Conservation (phyloP, 768 basidiomycete species). For the Cubamyces lactineus region DNA sequence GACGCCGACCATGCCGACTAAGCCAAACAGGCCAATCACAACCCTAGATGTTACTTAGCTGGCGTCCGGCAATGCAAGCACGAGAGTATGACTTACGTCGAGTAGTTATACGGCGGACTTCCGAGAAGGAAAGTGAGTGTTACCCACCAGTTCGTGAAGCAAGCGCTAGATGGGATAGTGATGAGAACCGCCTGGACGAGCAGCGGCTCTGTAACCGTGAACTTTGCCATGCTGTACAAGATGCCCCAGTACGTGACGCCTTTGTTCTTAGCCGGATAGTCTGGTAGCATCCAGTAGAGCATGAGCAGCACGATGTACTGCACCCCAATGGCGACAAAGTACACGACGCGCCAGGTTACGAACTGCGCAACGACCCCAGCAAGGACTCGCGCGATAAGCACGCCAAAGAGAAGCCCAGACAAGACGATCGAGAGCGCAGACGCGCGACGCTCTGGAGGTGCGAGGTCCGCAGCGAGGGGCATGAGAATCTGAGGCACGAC, state of each 20-base stretch:
- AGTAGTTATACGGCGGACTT: constrained; percentile 74
- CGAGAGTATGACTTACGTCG: constrained; percentile 49
- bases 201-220: constrained; percentile 75
- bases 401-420: constrained; percentile 65
- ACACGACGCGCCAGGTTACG: constrained; percentile 71
- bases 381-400: constrained; percentile 75
- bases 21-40: constrained; percentile 52
- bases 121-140: constrained; percentile 83
- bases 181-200: constrained; percentile 71
- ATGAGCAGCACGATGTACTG: constrained; percentile 62
- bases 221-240: constrained; percentile 76
- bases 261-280: constrained; percentile 78
- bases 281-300: constrained; percentile 71
- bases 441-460: constrained; percentile 71
- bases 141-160: constrained; percentile 50
- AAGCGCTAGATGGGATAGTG: constrained; percentile 61
- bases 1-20: constrained; percentile 62
- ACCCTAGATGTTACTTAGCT: constrained; percentile 36
- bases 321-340: constrained; percentile 75
- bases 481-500: constrained; percentile 79
- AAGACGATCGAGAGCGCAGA: constrained; percentile 77
- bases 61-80: background rate
- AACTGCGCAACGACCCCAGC: constrained; percentile 78
- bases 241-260: constrained; percentile 69
- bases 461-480: constrained; percentile 80